Conservation (phyloP, 768 basidiomycete genomes). For the Macrolepiota fuliginosa region DNA sequence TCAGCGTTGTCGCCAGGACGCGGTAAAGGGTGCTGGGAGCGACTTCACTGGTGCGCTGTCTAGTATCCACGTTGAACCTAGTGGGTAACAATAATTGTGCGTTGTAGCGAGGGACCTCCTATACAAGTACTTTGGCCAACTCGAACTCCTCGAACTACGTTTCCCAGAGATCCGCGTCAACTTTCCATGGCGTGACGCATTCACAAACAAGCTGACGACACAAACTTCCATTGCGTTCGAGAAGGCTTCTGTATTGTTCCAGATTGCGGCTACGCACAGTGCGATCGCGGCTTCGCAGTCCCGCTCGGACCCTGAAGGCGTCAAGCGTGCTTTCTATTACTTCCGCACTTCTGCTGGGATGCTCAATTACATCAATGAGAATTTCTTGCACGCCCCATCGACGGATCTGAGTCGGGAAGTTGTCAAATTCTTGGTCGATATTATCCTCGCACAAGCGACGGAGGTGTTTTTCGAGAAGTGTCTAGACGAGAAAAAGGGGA, state of each 20-base stretch:
- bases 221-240: conserved; percentile 98
- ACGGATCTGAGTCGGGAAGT: conserved; percentile 94
- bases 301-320: conserved; percentile 84
- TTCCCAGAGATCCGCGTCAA: conserved; percentile 96
- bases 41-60: conserved; percentile 78
- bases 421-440: conserved; percentile 85
- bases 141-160: conserved; percentile 93
- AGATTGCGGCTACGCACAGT: conserved; percentile 92
- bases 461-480: conserved; percentile 97
- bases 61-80: not conserved
- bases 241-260: conserved; percentile 96
- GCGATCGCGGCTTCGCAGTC: conserved; percentile 85
- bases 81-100: not conserved
- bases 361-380: conserved; percentile 99
- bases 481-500: conserved; percentile 87
- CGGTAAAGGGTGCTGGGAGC: conserved; percentile 93
- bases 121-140: conserved; percentile 99
- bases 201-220: conserved; percentile 89
- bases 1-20: conserved; percentile 92
- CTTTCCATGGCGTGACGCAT: conserved; percentile 97
- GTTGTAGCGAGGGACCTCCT: conserved; percentile 79
- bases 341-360: conserved; percentile 90
- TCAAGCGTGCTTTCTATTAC: conserved; percentile 93
- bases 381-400: conserved; percentile 96
- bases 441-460: conserved; percentile 91